Base-by-base conservation (phyloP, 495 filamentous ascomycete species). In the Podospora pseudocomata region DNA sequence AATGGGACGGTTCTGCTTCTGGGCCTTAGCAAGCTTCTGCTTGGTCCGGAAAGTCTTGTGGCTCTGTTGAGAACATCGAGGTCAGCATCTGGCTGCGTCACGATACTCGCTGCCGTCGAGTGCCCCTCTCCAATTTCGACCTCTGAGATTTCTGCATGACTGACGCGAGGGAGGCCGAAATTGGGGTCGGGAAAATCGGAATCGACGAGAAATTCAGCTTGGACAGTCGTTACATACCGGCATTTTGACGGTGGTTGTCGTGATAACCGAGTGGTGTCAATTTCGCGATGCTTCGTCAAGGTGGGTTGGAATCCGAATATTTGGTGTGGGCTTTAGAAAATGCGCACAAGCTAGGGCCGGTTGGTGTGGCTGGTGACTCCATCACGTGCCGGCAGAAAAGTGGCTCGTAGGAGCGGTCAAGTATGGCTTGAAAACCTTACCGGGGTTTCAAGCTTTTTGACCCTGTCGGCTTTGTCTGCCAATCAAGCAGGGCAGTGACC, bases 21-120 rank as follows among this genome's bases (percentile, higher is more conserved):
- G 93, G 79, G 95, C 95, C 88, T 93, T 97, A 79, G 96, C 95
- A 86, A 99, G 95, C 95, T 99, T 99, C 83, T 95, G 91, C 94
- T 99, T 99, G 83, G 92, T 96, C 81, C 92, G 90, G 92, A 97
- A 97, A 79, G 93, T 92, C 89, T 97, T 97, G 87, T 99, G 92
- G 88, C 90, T 92, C 93, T 97, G 81, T 81, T 70, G 68, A n/a
- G 58, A 65, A 65, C 60, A 49, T 54, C 63, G 7, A 68, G 19
- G 71, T 76, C 58, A 77, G 73, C 66, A 15, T 63, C 59, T 19
- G 59, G 13, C 2, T 39, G 23, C 15, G 0, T 64, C 60, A 62
- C 53, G 34, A 49, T 57, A 30, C 13, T 27, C 32, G 59, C 63
- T 26, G 53, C 13, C 54, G 39, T 20, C 63, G 16, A 20, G 15